Evolutionary conservation across 2,329 filamentous ascomycete species (phyloP).

Genomic region (Botrytis byssoidea): DNA sequence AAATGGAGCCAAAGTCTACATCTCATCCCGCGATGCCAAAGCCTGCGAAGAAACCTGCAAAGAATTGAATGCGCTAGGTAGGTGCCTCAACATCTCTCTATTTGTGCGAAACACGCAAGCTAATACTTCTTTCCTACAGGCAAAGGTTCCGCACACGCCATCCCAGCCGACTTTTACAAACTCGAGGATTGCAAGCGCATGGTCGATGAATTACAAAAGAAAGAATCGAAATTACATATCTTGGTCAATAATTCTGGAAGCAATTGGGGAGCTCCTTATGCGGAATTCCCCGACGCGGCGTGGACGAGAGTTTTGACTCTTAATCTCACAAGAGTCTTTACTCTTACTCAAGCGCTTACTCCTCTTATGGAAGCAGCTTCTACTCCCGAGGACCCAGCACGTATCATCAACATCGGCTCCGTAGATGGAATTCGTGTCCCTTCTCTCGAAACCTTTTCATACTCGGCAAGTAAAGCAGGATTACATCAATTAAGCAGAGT

Average conservation of each 20-base stretch:
- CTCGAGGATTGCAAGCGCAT: slow-evolving; percentile 59
- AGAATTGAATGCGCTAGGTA: slow-evolving; percentile 54
- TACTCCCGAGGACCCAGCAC: slow-evolving; percentile 46
- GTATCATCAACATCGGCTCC: slow-evolving; percentile 64
- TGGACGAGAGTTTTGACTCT: slow-evolving; percentile 59
- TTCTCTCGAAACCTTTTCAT: slow-evolving; percentile 57
- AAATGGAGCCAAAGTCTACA: slow-evolving; percentile 68
- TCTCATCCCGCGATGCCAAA: slow-evolving; percentile 64
- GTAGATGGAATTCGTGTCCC: slow-evolving; percentile 63
- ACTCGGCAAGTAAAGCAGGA: slow-evolving; percentile 61
- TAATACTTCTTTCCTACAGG: slow-evolving; percentile 31
- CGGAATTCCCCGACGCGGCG: slow-evolving; percentile 56
- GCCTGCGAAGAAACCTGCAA: slow-evolving; percentile 58
- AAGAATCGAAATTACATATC: slow-evolving; percentile 56
- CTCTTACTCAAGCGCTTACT: slow-evolving; percentile 60
- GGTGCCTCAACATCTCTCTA: not conserved
- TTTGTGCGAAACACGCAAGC: not conserved
- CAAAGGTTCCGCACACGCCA: slow-evolving; percentile 55
- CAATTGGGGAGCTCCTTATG: slow-evolving; percentile 61
- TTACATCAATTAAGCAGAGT: slow-evolving; percentile 64
- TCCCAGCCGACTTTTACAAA: slow-evolving; percentile 61
- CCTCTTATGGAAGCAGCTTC: slow-evolving; percentile 58
- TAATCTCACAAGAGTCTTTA: slow-evolving; percentile 65
- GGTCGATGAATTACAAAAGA: slow-evolving; percentile 53
- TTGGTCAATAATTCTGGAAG: slow-evolving; percentile 66